phyloP scores from a whole-genome alignment of 2,329 filamentous ascomycete species.

The Xylariaceae sp. region DNA sequence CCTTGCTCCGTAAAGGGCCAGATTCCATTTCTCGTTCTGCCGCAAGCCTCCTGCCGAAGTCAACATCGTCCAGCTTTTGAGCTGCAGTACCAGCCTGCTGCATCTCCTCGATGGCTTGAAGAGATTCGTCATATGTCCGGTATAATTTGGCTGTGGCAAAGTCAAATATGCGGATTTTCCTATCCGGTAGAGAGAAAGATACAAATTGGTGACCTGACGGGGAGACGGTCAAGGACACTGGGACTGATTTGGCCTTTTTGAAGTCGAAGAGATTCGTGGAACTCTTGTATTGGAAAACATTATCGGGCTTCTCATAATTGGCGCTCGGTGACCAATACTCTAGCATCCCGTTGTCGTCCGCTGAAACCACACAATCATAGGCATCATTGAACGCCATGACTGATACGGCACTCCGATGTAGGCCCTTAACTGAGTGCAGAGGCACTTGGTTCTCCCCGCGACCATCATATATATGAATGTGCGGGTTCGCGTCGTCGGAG shows the following conservation, averaged over 20 bases:
- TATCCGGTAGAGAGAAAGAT: constrained; percentile 86
- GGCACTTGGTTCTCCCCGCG: constrained; percentile 74
- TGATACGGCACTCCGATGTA: constrained; percentile 80
- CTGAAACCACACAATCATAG: constrained; percentile 87
- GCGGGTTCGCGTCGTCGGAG: constrained; percentile 67
- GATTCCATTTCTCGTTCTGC: constrained; percentile 83
- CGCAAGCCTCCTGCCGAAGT: constrained; percentile 84
- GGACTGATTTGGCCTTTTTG: constrained; percentile 87
- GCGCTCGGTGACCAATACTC: constrained; percentile 90
- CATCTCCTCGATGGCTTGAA: constrained; percentile 87
- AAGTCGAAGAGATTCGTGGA: constrained; percentile 94
- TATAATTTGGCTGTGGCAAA: constrained; percentile 85
- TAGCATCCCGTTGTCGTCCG: constrained; percentile 86
- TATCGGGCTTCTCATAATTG: constrained; percentile 84
- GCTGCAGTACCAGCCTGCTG: constrained; percentile 85
- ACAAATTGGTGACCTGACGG: constrained; percentile 83
- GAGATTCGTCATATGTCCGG: constrained; percentile 91
- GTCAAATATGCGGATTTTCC: constrained; percentile 90
- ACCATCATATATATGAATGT: constrained; percentile 83
- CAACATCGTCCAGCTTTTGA: constrained; percentile 79
- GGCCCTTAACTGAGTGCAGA: constrained; percentile 68
- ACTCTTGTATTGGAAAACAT: constrained; percentile 89
- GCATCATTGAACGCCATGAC: constrained; percentile 85
- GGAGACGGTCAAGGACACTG: constrained; percentile 78
- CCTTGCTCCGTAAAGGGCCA: constrained; percentile 60